Percentiles rank a stretch among this genome's conserved stretches.
These are phyloP conservation scores for Pseudonectria buxi DNA, from an alignment of 2,329 filamentous ascomycete genomes.

Conservation along the genomic window DNA sequence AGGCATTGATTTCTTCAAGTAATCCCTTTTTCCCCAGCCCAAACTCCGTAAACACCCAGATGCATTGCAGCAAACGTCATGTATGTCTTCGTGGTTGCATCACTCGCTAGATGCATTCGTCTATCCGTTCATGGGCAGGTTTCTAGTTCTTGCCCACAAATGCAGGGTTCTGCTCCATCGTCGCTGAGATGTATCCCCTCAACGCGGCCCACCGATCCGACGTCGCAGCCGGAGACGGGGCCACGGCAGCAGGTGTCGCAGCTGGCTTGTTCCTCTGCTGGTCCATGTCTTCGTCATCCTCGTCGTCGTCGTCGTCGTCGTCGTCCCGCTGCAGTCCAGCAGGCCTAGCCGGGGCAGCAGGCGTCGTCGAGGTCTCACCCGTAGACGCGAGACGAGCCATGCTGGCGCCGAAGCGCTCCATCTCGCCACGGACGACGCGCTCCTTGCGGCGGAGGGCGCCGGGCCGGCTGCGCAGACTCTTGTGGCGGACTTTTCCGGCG, in stretches of 20 bases:
- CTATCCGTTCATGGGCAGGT: not conserved
- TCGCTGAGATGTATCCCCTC: conserved; percentile 75
- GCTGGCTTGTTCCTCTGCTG: conserved; percentile 1
- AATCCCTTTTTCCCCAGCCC: conserved; percentile 1
- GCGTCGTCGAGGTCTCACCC: conserved; percentile 7
- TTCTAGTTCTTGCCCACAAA: conserved; percentile 40
- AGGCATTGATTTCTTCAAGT: not conserved
- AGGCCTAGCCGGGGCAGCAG: conserved; percentile 3
- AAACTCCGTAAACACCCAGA: conserved; percentile 17
- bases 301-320: conserved; percentile 8
- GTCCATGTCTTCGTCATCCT: conserved; percentile 11
- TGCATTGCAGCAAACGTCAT: not conserved
- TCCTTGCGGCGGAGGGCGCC: conserved; percentile 82
- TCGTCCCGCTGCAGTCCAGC: conserved; percentile 4
- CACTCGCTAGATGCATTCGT: not conserved
- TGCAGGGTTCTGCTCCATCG: conserved; percentile 81
- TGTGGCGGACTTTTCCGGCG: conserved; percentile 60
- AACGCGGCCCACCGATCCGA: conserved; percentile 71
- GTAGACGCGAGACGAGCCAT: conserved; percentile 63
- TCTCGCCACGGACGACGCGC: conserved; percentile 70
- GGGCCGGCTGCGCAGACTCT: conserved; percentile 65
- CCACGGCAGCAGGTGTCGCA: conserved; percentile 8
- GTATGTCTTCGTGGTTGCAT: conserved; percentile 4
- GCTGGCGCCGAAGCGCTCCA: conserved; percentile 76
- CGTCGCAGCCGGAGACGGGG: conserved; percentile 29